Evolutionary conservation across 208 protist genomes (phyloP).

Genomic region (Leishmania tropica): DNA sequence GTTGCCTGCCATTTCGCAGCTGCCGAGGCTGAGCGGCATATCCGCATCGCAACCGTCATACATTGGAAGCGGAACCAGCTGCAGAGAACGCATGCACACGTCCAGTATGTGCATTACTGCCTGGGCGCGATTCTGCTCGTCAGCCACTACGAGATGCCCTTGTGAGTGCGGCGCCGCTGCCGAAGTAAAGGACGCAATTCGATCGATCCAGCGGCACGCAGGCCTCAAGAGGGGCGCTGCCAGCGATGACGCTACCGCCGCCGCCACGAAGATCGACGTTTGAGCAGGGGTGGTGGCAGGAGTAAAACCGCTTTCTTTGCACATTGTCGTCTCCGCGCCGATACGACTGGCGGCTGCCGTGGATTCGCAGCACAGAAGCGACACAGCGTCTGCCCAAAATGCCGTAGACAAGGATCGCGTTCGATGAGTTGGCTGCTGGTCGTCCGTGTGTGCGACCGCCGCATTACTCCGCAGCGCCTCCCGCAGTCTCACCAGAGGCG

Average conservation of each 20-base stretch:
- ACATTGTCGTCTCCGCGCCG: not conserved
- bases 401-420: not conserved
- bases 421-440: not conserved
- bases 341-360: not conserved
- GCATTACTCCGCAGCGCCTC: slow-evolving; percentile 5
- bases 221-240: slow-evolving; percentile 6
- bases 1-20: slow-evolving; percentile 16
- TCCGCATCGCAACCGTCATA: slow-evolving; percentile 27
- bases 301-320: slow-evolving; percentile 1
- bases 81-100: slow-evolving; percentile 15
- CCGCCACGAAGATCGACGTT: slow-evolving; percentile 10
- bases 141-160: not conserved
- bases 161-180: not conserved
- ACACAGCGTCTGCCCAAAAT: not conserved
- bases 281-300: slow-evolving; percentile 10
- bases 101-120: slow-evolving; percentile 17
- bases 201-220: slow-evolving; percentile 20
- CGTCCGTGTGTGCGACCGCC: not conserved
- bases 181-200: not conserved
- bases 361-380: slow-evolving; percentile 5
- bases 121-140: not conserved
- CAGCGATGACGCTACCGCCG: slow-evolving; percentile 7
- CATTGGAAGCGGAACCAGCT: slow-evolving; percentile 27
- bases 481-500: slow-evolving; percentile 3
- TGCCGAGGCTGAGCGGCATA: not conserved